Percentiles rank a stretch among this genome's conserved stretches.
These are phyloP conservation scores for Magnusiomyces magnusii DNA, from an alignment of 1,139 yeast species.

Conservation along the genomic window DNA sequence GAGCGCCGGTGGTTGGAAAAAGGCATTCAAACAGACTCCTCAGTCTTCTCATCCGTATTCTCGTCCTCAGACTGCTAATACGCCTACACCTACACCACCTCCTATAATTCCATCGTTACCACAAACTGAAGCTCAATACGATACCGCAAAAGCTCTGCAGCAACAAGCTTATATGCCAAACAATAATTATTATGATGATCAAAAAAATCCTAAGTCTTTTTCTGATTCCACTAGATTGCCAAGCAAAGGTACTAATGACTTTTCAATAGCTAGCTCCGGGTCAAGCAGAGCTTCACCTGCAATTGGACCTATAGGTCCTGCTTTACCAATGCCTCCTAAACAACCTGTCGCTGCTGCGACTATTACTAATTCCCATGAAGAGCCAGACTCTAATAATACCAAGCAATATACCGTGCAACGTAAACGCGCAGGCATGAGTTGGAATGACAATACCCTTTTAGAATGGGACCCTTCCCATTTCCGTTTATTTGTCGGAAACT, in stretches of 20 bases:
- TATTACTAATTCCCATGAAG: background rate
- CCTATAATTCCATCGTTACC: background rate
- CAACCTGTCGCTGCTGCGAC: background rate
- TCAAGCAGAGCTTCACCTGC: background rate
- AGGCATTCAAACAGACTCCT: background rate
- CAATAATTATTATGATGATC: background rate
- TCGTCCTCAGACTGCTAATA: background rate
- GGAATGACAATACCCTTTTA: conserved; percentile 31
- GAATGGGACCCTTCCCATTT: conserved; percentile 66
- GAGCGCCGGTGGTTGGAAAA: background rate
- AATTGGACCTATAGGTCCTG: background rate
- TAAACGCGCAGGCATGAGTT: conserved; percentile 8
- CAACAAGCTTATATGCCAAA: background rate
- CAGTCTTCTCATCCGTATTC: background rate
- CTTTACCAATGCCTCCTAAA: background rate
- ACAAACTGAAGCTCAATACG: background rate
- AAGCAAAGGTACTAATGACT: background rate
- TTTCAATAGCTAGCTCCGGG: background rate
- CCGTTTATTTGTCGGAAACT: conserved; percentile 65
- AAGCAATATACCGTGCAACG: conserved; percentile 7
- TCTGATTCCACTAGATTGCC: background rate
- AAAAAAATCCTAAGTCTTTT: background rate
- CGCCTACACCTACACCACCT: background rate
- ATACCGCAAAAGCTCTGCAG: background rate
- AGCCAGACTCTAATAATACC: background rate